A percentile compares a stretch with the other conserved stretches of the same genome.
These are phyloP conservation scores for Camellia oleifera DNA, from an alignment of 179 eudicot genomes.

Conservation along the genomic window DNA sequence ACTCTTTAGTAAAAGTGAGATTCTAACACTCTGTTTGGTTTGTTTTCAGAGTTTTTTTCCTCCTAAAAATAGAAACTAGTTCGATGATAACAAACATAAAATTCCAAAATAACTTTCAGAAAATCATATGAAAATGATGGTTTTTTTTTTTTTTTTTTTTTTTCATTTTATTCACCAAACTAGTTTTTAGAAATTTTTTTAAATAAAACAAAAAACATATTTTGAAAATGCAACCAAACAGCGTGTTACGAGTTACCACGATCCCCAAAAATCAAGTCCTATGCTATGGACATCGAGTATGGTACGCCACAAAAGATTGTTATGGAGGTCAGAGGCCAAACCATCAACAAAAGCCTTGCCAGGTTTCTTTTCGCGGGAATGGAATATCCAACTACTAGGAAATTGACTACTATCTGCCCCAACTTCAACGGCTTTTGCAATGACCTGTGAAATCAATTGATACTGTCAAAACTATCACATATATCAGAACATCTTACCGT, in stretches of 20 bases:
- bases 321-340: slow-evolving; percentile 50
- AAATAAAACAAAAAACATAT: too few species aligned
- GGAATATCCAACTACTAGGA: slow-evolving; percentile 89
- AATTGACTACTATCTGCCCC: slow-evolving; percentile 88
- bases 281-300: slow-evolving; percentile 1
- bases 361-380: slow-evolving; percentile 89
- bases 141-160: too few species aligned
- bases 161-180: too few species aligned
- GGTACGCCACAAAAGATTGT: slow-evolving; percentile 9
- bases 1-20: neutral
- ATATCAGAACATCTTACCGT: slow-evolving; percentile 61
- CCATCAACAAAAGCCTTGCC: slow-evolving; percentile 90
- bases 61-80: too few species aligned
- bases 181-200: too few species aligned
- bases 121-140: too few species aligned
- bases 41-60: too few species aligned
- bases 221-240: too few species aligned
- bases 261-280: neutral
- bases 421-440: slow-evolving; percentile 35
- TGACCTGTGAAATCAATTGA: slow-evolving; percentile 66
- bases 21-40: neutral
- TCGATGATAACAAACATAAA: too few species aligned
- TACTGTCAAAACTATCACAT: slow-evolving; percentile 28
- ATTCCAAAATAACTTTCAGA: too few species aligned
- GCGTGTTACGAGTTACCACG: neutral